Evolutionary conservation across 208 protist species (phyloP).

Genomic region (Crithidia mellificae): DNA sequence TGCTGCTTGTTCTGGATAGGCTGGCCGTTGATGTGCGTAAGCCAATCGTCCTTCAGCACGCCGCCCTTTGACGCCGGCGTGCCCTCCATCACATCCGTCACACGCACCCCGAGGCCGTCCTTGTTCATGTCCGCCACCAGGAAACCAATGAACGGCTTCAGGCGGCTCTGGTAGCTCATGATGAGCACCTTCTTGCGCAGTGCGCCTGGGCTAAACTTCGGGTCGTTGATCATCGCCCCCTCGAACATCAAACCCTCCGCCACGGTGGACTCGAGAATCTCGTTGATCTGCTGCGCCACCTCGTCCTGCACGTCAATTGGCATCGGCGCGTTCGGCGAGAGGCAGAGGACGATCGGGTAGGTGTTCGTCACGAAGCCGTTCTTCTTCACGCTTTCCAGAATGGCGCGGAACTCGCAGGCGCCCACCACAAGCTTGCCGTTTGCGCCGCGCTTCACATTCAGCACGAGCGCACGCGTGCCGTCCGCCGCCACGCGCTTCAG

Average conservation of each 20-base stretch:
- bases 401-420: conserved; percentile 51
- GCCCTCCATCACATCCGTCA: conserved; percentile 80
- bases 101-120: conserved; percentile 85
- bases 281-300: conserved; percentile 58
- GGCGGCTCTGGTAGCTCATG: conserved; percentile 60
- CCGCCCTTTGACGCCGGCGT: conserved; percentile 84
- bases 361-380: conserved; percentile 70
- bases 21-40: conserved; percentile 82
- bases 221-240: conserved; percentile 83
- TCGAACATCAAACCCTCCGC: conserved; percentile 90
- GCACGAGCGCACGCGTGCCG: conserved; percentile 46
- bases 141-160: conserved; percentile 88
- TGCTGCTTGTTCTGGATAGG: conserved; percentile 82
- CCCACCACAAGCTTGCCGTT: conserved; percentile 62
- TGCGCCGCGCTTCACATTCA: conserved; percentile 53
- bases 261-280: conserved; percentile 53
- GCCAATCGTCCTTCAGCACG: conserved; percentile 85
- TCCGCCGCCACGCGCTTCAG: conserved; percentile 53
- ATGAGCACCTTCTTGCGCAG: conserved; percentile 84
- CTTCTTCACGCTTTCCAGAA: conserved; percentile 73
- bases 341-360: conserved; percentile 82
- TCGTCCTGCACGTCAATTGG: conserved; percentile 58
- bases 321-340: conserved; percentile 52
- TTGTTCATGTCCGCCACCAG: conserved; percentile 89
- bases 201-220: conserved; percentile 86